Evolutionary conservation across 1,284 basidiomycete species (phyloP), one percentile per base, ranked within the genome.

Genomic region (Bondarzewia mesenterica): DNA sequence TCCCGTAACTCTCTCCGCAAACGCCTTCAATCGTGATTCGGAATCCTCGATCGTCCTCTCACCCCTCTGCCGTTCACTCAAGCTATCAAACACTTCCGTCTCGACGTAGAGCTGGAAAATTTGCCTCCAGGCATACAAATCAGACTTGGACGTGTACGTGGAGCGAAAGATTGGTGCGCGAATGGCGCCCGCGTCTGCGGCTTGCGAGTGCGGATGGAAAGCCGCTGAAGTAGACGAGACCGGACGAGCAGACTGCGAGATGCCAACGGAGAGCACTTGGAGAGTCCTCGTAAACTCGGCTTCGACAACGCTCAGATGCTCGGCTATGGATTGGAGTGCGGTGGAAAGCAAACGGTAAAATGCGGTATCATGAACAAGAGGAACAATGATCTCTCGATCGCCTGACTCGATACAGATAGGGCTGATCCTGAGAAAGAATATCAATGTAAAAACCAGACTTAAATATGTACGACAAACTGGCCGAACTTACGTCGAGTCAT

Each of bases 61-160:
- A 1, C 92, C 92, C 6, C 85, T 67, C 51, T 77, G 74, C 2
- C 75, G 66, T 63, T 96, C 93, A n/a, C 74, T 67, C 25, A 81
- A 67, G 41, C 78, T 80, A 63, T 95, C 92, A 58, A 96, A 97
- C 5, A 97, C 82, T 59, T 95, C 86, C 1, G 81, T 70, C 57
- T 97, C 92, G 46, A 90, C 73, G 69, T 95, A 97, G 2, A 95
- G 68, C 44, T 83, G 78, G 60, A 98, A 96, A 27, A 97, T 87
- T 64, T 92, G 84, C 26, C 94, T 72, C 94, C 94, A 97, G 3
- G 82, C 78, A 60, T 92, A 93, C n/a, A 98, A 67, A 59, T 98
- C 94, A 20, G 74, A 73, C 48, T 54, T 37, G 37, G 48, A 51
- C 43, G 27, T 23, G 25, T 56, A 55, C 14, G 52, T 47, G 5